Evolutionary conservation across 78 protist genomes (phyloP).

Genomic region (Pelomyxa schiedti): DNA sequence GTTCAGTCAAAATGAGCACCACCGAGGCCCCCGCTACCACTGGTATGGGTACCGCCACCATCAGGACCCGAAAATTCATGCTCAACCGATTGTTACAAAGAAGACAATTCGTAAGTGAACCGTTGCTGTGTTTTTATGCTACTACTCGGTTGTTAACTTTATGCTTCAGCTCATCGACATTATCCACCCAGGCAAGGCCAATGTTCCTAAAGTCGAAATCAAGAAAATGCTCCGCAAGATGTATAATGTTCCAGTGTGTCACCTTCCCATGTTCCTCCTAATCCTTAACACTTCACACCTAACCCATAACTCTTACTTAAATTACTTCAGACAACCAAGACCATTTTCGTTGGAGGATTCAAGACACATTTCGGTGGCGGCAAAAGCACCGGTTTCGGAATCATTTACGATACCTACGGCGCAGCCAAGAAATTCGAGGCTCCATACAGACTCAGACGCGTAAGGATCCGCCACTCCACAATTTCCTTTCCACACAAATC

Average conservation of each 20-base stretch:
- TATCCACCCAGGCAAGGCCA: slow-evolving; percentile 83
- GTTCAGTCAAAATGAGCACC: no score
- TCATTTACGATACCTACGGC: slow-evolving; percentile 85
- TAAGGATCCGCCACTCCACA: slow-evolving; percentile 9
- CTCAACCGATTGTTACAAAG: slow-evolving; percentile 92
- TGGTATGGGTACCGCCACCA: slow-evolving; percentile 55
- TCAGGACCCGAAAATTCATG: slow-evolving; percentile 92
- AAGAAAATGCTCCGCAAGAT: slow-evolving; percentile 73
- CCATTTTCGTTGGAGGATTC: slow-evolving; percentile 82
- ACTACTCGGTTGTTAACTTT: not conserved
- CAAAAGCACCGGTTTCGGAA: slow-evolving; percentile 86
- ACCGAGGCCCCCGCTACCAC: not conserved
- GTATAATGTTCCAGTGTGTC: slow-evolving; percentile 65
- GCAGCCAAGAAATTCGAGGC: slow-evolving; percentile 82
- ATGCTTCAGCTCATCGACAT: slow-evolving; percentile 68
- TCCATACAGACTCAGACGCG: slow-evolving; percentile 74
- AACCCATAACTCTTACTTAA: no score
- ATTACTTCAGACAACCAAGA: slow-evolving; percentile 49
- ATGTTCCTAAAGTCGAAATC: slow-evolving; percentile 74
- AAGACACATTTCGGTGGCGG: slow-evolving; percentile 95
- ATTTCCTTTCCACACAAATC: not conserved
- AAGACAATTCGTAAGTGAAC: slow-evolving; percentile 87
- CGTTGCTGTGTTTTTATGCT: not conserved
- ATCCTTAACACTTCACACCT: no score
- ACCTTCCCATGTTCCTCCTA: no score